Evolutionary conservation across 2,329 filamentous ascomycete genomes (phyloP), one percentile per base, ranked within the genome.

Genomic region (Aspergillus quadricinctus): DNA sequence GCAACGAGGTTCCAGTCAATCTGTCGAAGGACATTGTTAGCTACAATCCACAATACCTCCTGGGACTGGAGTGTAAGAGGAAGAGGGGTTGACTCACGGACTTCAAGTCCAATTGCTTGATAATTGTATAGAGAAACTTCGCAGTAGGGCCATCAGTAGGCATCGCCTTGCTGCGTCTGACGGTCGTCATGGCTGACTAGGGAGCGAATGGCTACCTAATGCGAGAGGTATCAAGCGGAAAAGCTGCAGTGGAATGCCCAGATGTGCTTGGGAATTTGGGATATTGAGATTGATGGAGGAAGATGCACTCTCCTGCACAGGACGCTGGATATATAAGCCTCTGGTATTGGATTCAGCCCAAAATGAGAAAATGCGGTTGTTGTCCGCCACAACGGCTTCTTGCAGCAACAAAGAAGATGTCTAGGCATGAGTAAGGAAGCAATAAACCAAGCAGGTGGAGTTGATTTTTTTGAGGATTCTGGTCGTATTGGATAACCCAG

Each of bases 1-100:
- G 81, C 81, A 17, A 83, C 79, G 41, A 72, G 64, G 49, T 76
- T 77, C 81, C 81, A 83, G 61, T 83, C 78, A 59, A 83, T 76
- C 80, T 82, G 52, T 19, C 9, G n/a, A 40, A 17, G 31, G 17
- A 61, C 27, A 53, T 35, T 50, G n/a, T 54, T 8, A 50, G 40
- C 7, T 25, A 14, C 29, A 51, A 5, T 53, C 46, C n/a, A 25
- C 6, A 9, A 31, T 0, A 2, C 28, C 37, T 53, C 25, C 11
- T 23, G 23, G 43, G 21, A 37, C n/a, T n/a, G n/a, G n/a, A n/a
- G 31, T 17, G 14, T 14, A 17, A 17, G 14, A 51, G 57, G 58
- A 61, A 61, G 52, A 35, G 35, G 43, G 40, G 50, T 59, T 59
- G 6, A 60, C 75, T 60, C 66, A 81, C 80, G 49, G 75, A 73